Base-by-base conservation (phyloP, 441 rosid species). In the Heliophila coronopifolia region DNA sequence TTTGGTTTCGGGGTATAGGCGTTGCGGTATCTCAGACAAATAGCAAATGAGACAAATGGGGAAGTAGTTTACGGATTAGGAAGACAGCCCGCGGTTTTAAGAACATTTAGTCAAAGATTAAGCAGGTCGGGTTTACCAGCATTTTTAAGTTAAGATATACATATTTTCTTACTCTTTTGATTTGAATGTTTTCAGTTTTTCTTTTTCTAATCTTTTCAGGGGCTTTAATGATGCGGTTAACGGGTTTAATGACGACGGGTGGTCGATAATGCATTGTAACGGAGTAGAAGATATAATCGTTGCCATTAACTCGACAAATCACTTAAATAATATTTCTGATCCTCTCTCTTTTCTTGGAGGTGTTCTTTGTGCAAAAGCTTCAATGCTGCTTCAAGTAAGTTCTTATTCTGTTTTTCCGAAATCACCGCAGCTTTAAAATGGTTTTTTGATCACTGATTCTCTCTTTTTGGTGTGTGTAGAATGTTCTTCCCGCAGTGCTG, bases 191-290 rank as follows among this genome's bases (percentile, higher is more conserved):
- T n/a, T n/a, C n/a, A n/a, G n/a, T n/a, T n/a, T n/a, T n/a, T n/a
- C n/a, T n/a, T 39, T 28, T 66, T 28, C 4, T n/a, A n/a, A n/a
- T 42, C 9, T 52, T 10, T 45, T 44, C 66, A 92, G 98, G 74
- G 96, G 96, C 22, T 87, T 92, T 51, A 92, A 92, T 58, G 98
- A 92, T 74, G 95, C 94, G 58, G 81, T 92, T 44, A 87, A 92
- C 62, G 94, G 95, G 19, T 85, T 92, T 65, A 71, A 83, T 22
- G 98, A 92, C 52, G 98, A 92, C 74, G 96, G 98, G 27, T 92
- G 96, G 98, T 76, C 95, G 5, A 63, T 85, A 73, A 67, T n/a
- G n/a, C n/a, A n/a, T n/a, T n/a, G n/a, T n/a, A n/a, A n/a, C n/a
- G n/a, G n/a, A n/a, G n/a, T 83, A 68, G 96, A 94, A 54, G 90